Evolutionary conservation across 139 green algal genomes (phyloP).

Genomic region (Chlamydomonas incerta): DNA sequence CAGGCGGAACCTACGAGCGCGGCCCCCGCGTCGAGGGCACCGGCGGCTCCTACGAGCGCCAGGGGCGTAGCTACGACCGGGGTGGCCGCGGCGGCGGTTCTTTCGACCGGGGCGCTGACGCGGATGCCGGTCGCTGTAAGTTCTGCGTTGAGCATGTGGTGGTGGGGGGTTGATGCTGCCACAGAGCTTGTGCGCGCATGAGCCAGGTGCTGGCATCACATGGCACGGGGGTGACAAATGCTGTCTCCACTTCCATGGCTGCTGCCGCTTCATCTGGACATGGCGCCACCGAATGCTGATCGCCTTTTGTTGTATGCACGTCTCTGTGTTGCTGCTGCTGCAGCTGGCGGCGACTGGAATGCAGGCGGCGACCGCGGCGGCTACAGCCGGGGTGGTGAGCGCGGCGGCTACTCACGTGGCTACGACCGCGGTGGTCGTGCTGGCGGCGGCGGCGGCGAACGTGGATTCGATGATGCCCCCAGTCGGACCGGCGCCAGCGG

Average conservation of each 20-base stretch:
- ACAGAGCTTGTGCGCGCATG: no score
- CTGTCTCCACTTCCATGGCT: neutral
- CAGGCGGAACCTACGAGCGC: neutral
- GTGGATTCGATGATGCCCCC: neutral
- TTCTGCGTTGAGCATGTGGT: no score
- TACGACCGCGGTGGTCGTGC: no score
- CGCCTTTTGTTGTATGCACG: no score
- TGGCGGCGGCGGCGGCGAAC: neutral
- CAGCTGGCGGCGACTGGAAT: neutral
- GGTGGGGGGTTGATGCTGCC: no score
- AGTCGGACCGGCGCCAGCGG: no score
- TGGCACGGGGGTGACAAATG: no score
- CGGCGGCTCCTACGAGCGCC: neutral
- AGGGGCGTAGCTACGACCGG: neutral
- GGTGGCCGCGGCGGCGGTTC: no score
- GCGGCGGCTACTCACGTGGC: slow-evolving; percentile 16
- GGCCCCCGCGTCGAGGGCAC: neutral
- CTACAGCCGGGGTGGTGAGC: neutral
- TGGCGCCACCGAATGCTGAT: no score
- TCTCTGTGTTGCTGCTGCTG: neutral
- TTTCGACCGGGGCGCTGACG: no score
- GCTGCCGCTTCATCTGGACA: neutral
- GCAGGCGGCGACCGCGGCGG: neutral
- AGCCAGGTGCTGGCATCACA: no score
- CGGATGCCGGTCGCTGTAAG: no score